Evolutionary conservation across 2,329 filamentous ascomycete genomes (phyloP).

Genomic region (Microthyrium microscopicum): DNA sequence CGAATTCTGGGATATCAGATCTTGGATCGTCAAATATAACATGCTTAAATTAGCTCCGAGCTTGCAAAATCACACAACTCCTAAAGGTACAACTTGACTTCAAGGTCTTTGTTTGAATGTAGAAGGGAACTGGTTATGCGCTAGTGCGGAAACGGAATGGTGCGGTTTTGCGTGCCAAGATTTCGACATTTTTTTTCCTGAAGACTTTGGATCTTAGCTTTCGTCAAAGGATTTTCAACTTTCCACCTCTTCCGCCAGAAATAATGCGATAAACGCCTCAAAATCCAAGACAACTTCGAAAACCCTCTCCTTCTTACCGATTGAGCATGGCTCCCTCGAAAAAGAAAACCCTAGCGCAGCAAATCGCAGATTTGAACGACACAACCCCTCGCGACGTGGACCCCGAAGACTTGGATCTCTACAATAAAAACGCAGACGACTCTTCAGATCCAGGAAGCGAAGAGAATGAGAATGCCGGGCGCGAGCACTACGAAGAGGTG

Average conservation of each 20-base stretch:
- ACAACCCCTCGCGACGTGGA: constrained; percentile 51
- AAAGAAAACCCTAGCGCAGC: constrained; percentile 33
- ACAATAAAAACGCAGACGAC: constrained; percentile 37
- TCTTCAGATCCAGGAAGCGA: constrained; percentile 33
- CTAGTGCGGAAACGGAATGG: too few species aligned
- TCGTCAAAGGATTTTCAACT: too few species aligned
- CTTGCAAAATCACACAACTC: too few species aligned
- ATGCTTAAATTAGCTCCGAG: too few species aligned
- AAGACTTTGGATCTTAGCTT: not conserved
- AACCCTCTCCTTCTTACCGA: not conserved
- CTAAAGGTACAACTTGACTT: too few species aligned
- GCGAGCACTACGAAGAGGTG: constrained; percentile 75
- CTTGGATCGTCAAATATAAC: too few species aligned
- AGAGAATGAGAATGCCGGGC: constrained; percentile 39
- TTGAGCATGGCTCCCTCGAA: not conserved
- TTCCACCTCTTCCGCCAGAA: too few species aligned
- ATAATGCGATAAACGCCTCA: too few species aligned
- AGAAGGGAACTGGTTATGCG: too few species aligned
- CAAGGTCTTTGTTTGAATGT: too few species aligned
- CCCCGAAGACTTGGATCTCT: constrained; percentile 51
- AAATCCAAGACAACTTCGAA: constrained; percentile 1
- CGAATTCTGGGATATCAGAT: too few species aligned
- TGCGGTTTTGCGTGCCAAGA: constrained; percentile 1
- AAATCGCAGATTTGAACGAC: constrained; percentile 47
- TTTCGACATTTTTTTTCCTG: constrained; percentile 1